Evolutionary conservation across 768 basidiomycete species (phyloP).

Genomic region (Kwoniella dejecticola): DNA sequence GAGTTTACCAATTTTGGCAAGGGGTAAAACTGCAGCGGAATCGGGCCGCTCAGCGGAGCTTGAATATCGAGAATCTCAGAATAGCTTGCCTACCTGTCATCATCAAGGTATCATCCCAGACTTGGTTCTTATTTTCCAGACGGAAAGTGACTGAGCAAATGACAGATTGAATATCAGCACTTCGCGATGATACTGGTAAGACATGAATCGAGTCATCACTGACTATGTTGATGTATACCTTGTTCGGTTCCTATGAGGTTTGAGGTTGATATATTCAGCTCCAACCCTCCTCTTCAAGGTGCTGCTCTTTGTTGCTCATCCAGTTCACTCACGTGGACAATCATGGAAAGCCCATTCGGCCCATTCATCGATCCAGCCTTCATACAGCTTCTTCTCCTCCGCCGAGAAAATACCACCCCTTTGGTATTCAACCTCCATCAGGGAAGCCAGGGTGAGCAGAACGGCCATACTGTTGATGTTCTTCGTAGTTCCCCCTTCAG

Average conservation of each 20-base stretch:
- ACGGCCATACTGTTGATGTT: conserved; percentile 32
- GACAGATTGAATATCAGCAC: no score
- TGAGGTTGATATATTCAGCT: no score
- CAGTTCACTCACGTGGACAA: conserved; percentile 11
- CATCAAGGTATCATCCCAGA: conserved; percentile 66
- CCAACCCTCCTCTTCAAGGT: no score
- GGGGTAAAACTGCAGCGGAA: conserved; percentile 60
- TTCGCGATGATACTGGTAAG: not conserved
- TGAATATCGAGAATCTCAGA: no score
- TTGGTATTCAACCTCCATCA: conserved; percentile 44
- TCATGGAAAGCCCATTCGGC: conserved; percentile 62
- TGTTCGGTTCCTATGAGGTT: conserved; percentile 26
- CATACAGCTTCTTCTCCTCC: conserved; percentile 31
- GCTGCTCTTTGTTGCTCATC: no score
- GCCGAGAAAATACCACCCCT: conserved; percentile 56
- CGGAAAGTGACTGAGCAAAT: conserved; percentile 41
- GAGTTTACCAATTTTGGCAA: conserved; percentile 63
- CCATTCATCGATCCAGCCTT: conserved; percentile 57
- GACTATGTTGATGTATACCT: conserved; percentile 48
- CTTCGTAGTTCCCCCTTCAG: conserved; percentile 24
- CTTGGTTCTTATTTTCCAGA: conserved; percentile 53
- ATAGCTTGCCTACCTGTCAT: conserved; percentile 47
- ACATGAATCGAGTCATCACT: conserved; percentile 3
- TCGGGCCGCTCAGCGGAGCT: no score
- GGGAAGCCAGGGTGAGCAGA: conserved; percentile 12